A percentile compares a stretch with the other conserved stretches of the same genome.
Conservation (phyloP, 2,329 filamentous ascomycete genomes). For the Alternaria novae-zelandiae region DNA sequence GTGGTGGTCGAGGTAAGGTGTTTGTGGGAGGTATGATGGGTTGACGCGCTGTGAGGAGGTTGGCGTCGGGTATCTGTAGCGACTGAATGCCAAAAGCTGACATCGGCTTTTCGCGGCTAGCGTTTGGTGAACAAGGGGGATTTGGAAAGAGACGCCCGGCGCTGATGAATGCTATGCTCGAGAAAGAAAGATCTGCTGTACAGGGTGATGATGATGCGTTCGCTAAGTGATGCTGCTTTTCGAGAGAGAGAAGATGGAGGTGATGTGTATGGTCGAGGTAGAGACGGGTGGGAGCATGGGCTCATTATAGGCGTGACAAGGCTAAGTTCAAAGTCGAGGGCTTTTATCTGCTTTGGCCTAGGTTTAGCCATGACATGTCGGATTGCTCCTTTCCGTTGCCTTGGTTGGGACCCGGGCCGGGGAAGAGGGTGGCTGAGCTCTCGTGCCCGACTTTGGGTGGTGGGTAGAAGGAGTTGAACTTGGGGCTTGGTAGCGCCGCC, state of each 20-base stretch:
- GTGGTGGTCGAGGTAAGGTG: not conserved
- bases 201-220: conserved; percentile 17
- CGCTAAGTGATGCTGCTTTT: conserved; percentile 31
- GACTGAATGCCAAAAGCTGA: conserved; percentile 37
- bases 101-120: conserved; percentile 16
- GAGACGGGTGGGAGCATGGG: conserved; percentile 10
- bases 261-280: conserved; percentile 10
- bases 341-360: conserved; percentile 56
- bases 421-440: conserved; percentile 55
- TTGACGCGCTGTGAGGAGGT: conserved; percentile 12
- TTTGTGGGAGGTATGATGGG: not conserved
- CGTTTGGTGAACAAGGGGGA: conserved; percentile 1
- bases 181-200: conserved; percentile 25
- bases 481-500: conserved; percentile 49
- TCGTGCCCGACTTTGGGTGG: conserved; percentile 62
- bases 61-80: conserved; percentile 47
- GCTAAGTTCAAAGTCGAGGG: not conserved
- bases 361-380: conserved; percentile 84
- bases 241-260: conserved; percentile 14
- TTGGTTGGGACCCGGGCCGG: conserved; percentile 20
- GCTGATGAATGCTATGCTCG: conserved; percentile 38
- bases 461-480: conserved; percentile 58
- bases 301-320: conserved; percentile 10
- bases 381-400: conserved; percentile 38
- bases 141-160: conserved; percentile 27